Evolutionary conservation across 73 alveolate species (phyloP).

Genomic region (Stentor roeselii): DNA sequence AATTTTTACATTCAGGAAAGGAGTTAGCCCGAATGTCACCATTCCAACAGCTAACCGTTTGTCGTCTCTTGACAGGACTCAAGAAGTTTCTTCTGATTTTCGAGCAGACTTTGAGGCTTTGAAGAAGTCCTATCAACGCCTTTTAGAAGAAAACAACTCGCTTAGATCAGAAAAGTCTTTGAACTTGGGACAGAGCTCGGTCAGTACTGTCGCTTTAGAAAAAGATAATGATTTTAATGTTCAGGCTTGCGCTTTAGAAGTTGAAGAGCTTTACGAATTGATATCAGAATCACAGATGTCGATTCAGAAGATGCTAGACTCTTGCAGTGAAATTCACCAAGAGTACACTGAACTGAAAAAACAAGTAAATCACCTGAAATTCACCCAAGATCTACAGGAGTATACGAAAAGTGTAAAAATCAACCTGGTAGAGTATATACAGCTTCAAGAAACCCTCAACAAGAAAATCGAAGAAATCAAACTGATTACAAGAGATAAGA

Average conservation of each 20-base stretch:
- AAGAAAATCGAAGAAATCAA: conserved; percentile 1
- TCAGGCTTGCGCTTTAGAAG: not conserved
- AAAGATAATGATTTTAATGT: not conserved
- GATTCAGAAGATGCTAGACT: not conserved
- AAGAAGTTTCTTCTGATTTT: not conserved
- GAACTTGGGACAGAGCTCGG: not conserved
- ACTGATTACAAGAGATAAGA: conserved; percentile 13
- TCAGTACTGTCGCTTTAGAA: not conserved
- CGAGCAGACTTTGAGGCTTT: conserved; percentile 1
- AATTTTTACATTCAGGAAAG: not conserved
- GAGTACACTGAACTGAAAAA: not conserved
- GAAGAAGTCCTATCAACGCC: not conserved
- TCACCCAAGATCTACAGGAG: conserved; percentile 24
- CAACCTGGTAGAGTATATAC: not conserved
- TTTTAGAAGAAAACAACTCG: not conserved
- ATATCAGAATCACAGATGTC: not conserved
- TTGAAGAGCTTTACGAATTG: not conserved
- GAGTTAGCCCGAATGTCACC: not conserved
- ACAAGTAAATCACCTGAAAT: conserved; percentile 1
- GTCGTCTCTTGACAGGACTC: not conserved
- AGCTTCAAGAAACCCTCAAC: conserved; percentile 26
- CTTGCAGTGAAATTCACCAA: not conserved
- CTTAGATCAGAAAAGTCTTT: not conserved
- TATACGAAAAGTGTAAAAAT: not conserved
- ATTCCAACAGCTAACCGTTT: not conserved